Conservation (phyloP, 2,329 filamentous ascomycete species). For the Penicillium griseofulvum region DNA sequence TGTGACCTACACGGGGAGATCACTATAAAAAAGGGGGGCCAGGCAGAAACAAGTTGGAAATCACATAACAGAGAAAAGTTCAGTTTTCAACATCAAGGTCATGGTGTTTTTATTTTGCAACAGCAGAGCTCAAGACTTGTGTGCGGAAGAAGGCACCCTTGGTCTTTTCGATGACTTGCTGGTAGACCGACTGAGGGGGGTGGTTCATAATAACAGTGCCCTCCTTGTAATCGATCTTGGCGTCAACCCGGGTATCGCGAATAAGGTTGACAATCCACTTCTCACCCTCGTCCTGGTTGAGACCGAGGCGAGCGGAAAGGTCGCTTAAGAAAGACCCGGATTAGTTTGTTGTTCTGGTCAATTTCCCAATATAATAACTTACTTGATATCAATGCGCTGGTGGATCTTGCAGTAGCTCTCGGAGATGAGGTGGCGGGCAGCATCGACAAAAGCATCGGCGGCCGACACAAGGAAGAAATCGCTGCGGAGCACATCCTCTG, state of each 20-base stretch:
- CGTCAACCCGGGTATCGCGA: constrained; percentile 92
- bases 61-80: constrained; percentile 32
- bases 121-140: constrained; percentile 73
- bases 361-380: constrained; percentile 28
- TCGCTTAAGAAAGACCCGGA: too few relatives aligned
- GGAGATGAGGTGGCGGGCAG: constrained; percentile 92
- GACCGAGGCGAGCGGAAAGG: constrained; percentile 82
- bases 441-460: constrained; percentile 86
- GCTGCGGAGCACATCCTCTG: constrained; percentile 84
- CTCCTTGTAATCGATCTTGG: constrained; percentile 99
- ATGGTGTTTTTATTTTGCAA: constrained; percentile 47
- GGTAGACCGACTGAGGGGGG: constrained; percentile 95
- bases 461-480: constrained; percentile 93
- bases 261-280: constrained; percentile 99
- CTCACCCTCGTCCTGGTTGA: constrained; percentile 93
- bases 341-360: too few relatives aligned
- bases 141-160: constrained; percentile 99
- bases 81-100: constrained; percentile 27
- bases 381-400: constrained; percentile 95
- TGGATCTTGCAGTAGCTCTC: constrained; percentile 99
- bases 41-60: constrained; percentile 32
- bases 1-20: constrained; percentile 30
- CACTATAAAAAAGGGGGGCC: constrained; percentile 31
- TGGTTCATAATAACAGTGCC: constrained; percentile 99
- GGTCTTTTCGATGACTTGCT: constrained; percentile 98